Base-by-base conservation (phyloP, 2,329 filamentous ascomycete species). In the Phyllosticta capitalensis region DNA sequence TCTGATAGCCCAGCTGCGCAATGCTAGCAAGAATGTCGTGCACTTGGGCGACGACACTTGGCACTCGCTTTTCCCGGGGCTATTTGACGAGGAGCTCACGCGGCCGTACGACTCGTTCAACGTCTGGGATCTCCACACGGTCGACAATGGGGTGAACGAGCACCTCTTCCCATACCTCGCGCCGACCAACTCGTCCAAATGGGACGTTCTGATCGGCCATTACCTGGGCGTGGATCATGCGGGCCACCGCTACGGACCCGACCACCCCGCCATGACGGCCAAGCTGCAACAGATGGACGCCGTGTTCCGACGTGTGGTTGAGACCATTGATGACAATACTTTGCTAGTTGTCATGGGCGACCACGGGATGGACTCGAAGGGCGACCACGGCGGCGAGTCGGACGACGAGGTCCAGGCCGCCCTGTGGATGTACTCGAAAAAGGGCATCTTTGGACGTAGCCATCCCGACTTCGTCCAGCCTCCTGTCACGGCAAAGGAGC, bases 31-130 rank as follows among this genome's bases (percentile, higher is more conserved):
- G 78, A 89, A 82, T 64, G 83, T 99, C 65, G 94, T 92, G 5
- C 95, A 99, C 68, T 78, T 99, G 45, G 94, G 94, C n/a, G 94
- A 99, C 71, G 92, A 99, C 74, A 99, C 94, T 4, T 99, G 94
- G 94, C 89, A 91, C 65, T 82, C 90, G 51, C 78, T 99, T 17
- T 99, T 97, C 70, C 94, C 94, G 0, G 89, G 82, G n/a, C 91
- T 95, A 72, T 99, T 99, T 67, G 87, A 96, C 71, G 77, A 85
- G 9, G 88, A 92, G 60, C 83, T 96, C 60, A 96, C 92, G 65
- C 84, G 81, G 66, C 84, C 94, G 0, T 99, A 96, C 72, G 92
- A 97, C 71, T 97, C 92, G 63, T 95, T 99, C 76, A 96, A 97
- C 69, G 94, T 97, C 6, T 96, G 91, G 90, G 94, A 99, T 72